These are phyloP conservation scores for Phaeotremella fagi DNA, from an alignment of 768 basidiomycete species.

Conservation along the genomic window DNA sequence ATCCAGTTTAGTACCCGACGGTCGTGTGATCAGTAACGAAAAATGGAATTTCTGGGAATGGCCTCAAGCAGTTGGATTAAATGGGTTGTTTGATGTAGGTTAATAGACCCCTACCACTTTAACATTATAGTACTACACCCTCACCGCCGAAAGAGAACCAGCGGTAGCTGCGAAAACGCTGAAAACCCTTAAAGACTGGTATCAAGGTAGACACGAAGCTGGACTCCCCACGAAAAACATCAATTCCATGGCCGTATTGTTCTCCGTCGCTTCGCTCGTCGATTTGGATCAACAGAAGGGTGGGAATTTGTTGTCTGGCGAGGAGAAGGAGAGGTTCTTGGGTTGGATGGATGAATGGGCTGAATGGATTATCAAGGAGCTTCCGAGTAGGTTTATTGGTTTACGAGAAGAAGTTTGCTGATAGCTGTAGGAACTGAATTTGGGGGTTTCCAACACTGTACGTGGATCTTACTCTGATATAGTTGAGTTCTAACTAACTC, in stretches of 20 bases:
- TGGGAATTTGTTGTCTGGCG: slow-evolving; percentile 9
- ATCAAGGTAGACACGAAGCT: slow-evolving; percentile 7
- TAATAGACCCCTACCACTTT: neutral
- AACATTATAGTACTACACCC: slow-evolving; percentile 50
- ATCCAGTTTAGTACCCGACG: slow-evolving; percentile 2
- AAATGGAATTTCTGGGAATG: slow-evolving; percentile 28
- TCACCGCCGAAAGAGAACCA: neutral
- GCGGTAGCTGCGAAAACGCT: no score
- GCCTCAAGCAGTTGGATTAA: slow-evolving; percentile 28
- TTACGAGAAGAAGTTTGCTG: slow-evolving; percentile 38
- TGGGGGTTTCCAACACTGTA: slow-evolving; percentile 43
- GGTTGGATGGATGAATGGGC: slow-evolving; percentile 50
- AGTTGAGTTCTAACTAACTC: slow-evolving; percentile 41
- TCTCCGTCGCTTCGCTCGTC: slow-evolving; percentile 11
- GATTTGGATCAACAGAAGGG: slow-evolving; percentile 51
- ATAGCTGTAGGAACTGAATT: slow-evolving; percentile 23
- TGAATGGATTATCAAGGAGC: slow-evolving; percentile 56
- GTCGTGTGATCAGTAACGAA: slow-evolving; percentile 10
- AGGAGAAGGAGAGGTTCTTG: slow-evolving; percentile 27
- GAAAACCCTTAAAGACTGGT: slow-evolving; percentile 23
- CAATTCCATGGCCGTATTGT: slow-evolving; percentile 21
- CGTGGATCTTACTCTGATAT: slow-evolving; percentile 1
- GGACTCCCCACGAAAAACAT: slow-evolving; percentile 25
- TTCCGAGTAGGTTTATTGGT: slow-evolving; percentile 45
- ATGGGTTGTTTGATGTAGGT: slow-evolving; percentile 25